Conservation (phyloP, 495 filamentous ascomycete genomes). For the Aspergillus baeticus region DNA sequence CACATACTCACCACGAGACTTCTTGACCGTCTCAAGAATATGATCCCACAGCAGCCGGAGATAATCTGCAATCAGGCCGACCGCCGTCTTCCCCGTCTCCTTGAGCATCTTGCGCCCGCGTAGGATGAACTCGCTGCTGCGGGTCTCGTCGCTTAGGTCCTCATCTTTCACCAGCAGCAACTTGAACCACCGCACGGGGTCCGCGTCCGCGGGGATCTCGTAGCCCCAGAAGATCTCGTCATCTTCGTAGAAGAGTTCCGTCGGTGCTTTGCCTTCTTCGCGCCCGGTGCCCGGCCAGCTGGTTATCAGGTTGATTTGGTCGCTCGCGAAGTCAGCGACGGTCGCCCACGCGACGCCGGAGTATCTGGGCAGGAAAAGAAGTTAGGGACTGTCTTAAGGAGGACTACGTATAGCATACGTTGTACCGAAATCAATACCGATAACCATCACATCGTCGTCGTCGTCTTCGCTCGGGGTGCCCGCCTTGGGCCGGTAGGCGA, state of each 20-base stretch:
- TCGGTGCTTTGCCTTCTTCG: conserved; percentile 11
- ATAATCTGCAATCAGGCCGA: conserved; percentile 7
- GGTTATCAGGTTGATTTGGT: conserved; percentile 12
- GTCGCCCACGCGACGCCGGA: conserved; percentile 12
- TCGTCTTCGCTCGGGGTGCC: conserved; percentile 3
- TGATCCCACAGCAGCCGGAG: conserved; percentile 6
- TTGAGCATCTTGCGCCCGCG: conserved; percentile 11
- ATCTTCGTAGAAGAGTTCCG: conserved; percentile 10
- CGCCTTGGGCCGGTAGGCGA: conserved; percentile 1
- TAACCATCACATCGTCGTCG: conserved; percentile 7
- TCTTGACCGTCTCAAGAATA: conserved; percentile 5
- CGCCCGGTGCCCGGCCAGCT: conserved; percentile 4
- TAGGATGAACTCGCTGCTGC: conserved; percentile 1
- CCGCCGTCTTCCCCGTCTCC: conserved; percentile 6
- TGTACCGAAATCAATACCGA: conserved; percentile 4
- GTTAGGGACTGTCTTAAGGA: background rate
- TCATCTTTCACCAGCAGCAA: conserved; percentile 6
- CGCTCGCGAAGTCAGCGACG: conserved; percentile 8
- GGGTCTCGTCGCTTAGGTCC: conserved; percentile 1
- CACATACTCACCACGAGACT: conserved; percentile 8
- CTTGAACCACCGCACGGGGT: conserved; percentile 12
- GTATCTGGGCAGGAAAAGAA: background rate
- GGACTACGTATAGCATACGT: background rate
- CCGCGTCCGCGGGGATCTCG: conserved; percentile 8
- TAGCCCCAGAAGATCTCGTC: conserved; percentile 9